Percentiles rank a stretch among this genome's conserved stretches.
Conservation (phyloP, 352 stramenopile species). For the Blastocystis sp. region DNA sequence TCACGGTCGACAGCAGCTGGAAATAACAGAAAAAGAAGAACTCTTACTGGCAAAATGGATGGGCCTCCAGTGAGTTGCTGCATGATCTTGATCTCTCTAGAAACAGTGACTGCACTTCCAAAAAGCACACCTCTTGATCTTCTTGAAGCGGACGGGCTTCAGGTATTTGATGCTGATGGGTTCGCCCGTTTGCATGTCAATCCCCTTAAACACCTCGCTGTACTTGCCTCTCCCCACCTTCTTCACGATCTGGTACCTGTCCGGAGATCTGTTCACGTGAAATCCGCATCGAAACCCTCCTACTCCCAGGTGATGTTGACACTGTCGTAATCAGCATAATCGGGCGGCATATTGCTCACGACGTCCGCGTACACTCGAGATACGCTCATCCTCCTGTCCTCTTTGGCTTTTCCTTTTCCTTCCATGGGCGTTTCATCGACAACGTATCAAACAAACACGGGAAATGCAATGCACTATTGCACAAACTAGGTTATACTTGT, state of each 20-base stretch:
- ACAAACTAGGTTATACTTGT: neutral
- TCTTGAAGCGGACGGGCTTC: slow-evolving; percentile 99
- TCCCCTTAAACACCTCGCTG: slow-evolving; percentile 94
- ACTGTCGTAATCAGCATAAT: slow-evolving; percentile 52
- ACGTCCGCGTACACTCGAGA: slow-evolving; percentile 65
- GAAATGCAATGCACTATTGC: neutral
- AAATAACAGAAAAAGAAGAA: neutral
- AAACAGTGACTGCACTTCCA: neutral
- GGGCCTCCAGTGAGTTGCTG: slow-evolving; percentile 96
- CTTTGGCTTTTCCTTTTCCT: neutral
- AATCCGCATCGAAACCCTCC: neutral
- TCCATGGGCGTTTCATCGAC: neutral
- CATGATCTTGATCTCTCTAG: slow-evolving; percentile 95
- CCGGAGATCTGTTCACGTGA: slow-evolving; percentile 20
- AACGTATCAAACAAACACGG: neutral
- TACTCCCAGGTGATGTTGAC: slow-evolving; percentile 41
- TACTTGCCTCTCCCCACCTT: slow-evolving; percentile 99
- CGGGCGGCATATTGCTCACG: slow-evolving; percentile 46
- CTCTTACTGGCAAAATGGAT: slow-evolving; percentile 86
- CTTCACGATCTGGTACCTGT: slow-evolving; percentile 91
- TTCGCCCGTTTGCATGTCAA: slow-evolving; percentile 91
- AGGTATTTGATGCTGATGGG: slow-evolving; percentile 99
- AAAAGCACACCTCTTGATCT: slow-evolving; percentile 82
- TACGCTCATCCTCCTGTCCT: slow-evolving; percentile 28
- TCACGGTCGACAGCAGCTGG: slow-evolving; percentile 94